Conservation (phyloP, 2,329 filamentous ascomycete species). For the Orbilia quercus region DNA sequence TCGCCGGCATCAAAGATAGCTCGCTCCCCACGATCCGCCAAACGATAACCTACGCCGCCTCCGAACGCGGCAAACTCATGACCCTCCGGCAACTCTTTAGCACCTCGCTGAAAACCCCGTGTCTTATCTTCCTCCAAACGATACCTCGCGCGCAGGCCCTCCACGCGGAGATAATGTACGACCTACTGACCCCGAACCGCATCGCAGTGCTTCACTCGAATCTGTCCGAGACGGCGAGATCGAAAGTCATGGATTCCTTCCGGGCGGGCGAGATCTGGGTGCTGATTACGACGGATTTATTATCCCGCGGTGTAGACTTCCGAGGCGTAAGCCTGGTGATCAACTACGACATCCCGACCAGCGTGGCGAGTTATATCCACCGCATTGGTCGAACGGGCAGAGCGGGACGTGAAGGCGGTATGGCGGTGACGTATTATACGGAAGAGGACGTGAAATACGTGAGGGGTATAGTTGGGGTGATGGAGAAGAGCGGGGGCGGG, state of each 20-base stretch:
- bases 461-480: constrained; percentile 92
- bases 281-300: constrained; percentile 91
- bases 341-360: constrained; percentile 97
- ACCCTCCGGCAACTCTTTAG: constrained; percentile 84
- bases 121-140: constrained; percentile 95
- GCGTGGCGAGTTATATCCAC: constrained; percentile 89
- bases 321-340: constrained; percentile 94
- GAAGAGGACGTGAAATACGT: constrained; percentile 92
- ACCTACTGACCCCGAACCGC: constrained; percentile 83
- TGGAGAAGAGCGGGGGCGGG: constrained; percentile 74
- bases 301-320: constrained; percentile 94
- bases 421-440: constrained; percentile 94
- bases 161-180: constrained; percentile 89
- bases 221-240: constrained; percentile 79
- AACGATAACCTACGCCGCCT: constrained; percentile 88
- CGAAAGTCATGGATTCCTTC: constrained; percentile 87
- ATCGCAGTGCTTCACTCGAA: constrained; percentile 92
- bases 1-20: constrained; percentile 96
- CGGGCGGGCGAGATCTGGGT: constrained; percentile 94
- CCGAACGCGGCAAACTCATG: constrained; percentile 91
- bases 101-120: constrained; percentile 80
- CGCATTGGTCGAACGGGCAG: constrained; percentile 90
- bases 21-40: constrained; percentile 93
- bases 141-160: constrained; percentile 89
- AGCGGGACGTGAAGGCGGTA: constrained; percentile 84